Percentiles rank a stretch among this genome's conserved stretches.
Conservation (phyloP, 2,329 filamentous ascomycete species). For the Xylaria hypoxylon region DNA sequence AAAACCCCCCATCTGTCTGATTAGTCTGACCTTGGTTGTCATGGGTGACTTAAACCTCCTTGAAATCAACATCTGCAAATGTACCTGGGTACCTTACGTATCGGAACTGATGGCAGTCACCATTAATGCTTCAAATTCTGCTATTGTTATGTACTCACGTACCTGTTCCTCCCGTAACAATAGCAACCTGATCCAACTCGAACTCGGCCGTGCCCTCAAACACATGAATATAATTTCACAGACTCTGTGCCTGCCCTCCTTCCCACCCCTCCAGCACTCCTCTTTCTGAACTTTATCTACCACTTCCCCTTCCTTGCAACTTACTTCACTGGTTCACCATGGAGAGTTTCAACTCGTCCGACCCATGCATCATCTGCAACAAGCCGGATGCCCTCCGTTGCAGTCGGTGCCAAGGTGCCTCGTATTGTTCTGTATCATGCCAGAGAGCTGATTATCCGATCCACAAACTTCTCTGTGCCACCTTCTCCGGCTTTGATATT, state of each 20-base stretch:
- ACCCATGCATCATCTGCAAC: conserved; percentile 27
- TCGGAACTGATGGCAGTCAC: no score
- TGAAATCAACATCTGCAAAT: no score
- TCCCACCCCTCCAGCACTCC: no score
- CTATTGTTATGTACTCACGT: background rate
- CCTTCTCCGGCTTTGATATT: conserved; percentile 9
- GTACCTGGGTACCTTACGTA: no score
- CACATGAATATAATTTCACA: background rate
- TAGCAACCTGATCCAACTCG: background rate
- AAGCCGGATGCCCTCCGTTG: conserved; percentile 24
- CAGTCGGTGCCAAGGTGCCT: conserved; percentile 18
- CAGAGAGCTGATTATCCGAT: conserved; percentile 22
- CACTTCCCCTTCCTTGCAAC: background rate
- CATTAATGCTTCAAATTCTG: background rate
- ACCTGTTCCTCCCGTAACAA: no score
- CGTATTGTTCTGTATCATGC: conserved; percentile 28
- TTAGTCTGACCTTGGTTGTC: background rate
- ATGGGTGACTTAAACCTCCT: no score
- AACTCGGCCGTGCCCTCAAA: background rate
- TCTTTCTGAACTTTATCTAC: background rate
- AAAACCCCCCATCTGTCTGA: background rate
- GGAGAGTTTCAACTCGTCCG: background rate
- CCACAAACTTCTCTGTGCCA: conserved; percentile 28
- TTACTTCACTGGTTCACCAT: background rate
- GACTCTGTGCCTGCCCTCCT: no score